Evolutionary conservation across 2,329 filamentous ascomycete species (phyloP).

Genomic region (Diaporthe citri): DNA sequence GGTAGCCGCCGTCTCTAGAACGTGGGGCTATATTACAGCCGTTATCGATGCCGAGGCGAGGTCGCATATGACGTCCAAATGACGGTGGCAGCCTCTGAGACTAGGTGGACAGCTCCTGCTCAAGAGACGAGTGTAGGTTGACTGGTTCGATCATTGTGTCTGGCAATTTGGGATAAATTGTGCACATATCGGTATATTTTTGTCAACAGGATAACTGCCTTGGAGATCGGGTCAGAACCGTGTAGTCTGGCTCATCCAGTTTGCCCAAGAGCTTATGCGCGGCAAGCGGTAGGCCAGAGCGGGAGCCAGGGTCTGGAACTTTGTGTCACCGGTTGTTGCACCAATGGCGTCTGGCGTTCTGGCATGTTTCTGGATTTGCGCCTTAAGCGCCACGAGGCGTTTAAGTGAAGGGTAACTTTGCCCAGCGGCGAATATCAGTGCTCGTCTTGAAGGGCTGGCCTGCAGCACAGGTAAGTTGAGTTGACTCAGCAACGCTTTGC

Average conservation of each 20-base stretch:
- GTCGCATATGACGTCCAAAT: conserved; percentile 25
- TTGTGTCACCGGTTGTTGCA: conserved; percentile 28
- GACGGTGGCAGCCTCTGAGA: conserved; percentile 3
- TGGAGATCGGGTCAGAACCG: not conserved
- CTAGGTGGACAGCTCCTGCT: not conserved
- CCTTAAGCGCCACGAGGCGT: conserved; percentile 35
- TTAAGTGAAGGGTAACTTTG: not conserved
- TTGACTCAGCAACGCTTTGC: not conserved
- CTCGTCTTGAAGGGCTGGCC: not conserved
- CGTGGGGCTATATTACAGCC: conserved; percentile 36
- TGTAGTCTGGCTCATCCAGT: conserved; percentile 14
- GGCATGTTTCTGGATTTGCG: conserved; percentile 36
- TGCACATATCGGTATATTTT: not conserved
- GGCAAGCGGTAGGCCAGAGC: conserved; percentile 35
- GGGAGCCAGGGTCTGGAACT: conserved; percentile 35
- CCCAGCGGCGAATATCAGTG: conserved; percentile 8
- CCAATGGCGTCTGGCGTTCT: conserved; percentile 26
- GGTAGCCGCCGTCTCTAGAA: conserved; percentile 14
- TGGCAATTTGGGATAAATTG: not conserved
- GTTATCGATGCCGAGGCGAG: conserved; percentile 25
- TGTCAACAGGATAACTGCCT: not conserved
- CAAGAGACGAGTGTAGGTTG: not conserved
- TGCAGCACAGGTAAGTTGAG: not conserved
- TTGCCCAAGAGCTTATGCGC: conserved; percentile 18
- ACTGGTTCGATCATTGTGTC: not conserved